Evolutionary conservation across 2,329 filamentous ascomycete species (phyloP).

Genomic region (Nothophaeocryptopus gaeumannii): DNA sequence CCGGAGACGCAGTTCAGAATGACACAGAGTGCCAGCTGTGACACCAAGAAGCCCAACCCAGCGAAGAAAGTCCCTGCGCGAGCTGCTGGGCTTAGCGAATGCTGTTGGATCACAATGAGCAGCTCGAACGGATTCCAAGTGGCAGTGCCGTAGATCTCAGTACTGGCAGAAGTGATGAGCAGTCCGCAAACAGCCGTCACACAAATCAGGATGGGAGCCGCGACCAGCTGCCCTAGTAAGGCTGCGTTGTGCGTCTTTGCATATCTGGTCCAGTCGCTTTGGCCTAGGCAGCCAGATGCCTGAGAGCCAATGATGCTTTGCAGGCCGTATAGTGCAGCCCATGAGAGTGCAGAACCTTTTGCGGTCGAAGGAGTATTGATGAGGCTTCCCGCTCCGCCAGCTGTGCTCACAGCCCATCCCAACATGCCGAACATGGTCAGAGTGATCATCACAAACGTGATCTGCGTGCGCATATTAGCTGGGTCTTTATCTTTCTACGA

Average conservation of each 20-base stretch:
- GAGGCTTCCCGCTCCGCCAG: conserved; percentile 8
- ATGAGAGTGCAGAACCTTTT: conserved; percentile 11
- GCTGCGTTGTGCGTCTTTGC: conserved; percentile 22
- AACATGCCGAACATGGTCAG: conserved; percentile 16
- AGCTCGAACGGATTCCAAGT: conserved; percentile 30
- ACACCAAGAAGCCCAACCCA: conserved; percentile 28
- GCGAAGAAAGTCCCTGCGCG: conserved; percentile 34
- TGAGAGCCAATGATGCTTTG: conserved; percentile 16
- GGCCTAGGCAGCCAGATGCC: conserved; percentile 16
- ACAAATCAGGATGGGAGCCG: conserved; percentile 30
- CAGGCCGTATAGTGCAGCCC: conserved; percentile 17
- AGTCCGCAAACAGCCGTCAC: conserved; percentile 26
- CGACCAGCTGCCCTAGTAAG: conserved; percentile 30
- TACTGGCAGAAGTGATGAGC: conserved; percentile 26
- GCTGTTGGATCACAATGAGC: conserved; percentile 24
- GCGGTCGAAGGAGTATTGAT: conserved; percentile 15
- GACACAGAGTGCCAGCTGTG: conserved; percentile 32
- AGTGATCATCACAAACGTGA: conserved; percentile 18
- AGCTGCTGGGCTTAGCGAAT: conserved; percentile 20
- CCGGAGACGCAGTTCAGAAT: conserved; percentile 41
- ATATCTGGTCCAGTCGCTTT: conserved; percentile 25
- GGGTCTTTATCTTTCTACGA: too few relatives aligned
- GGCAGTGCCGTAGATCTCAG: conserved; percentile 23
- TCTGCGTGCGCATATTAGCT: not conserved
- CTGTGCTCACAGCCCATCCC: conserved; percentile 12